Conservation (phyloP, 2,329 filamentous ascomycete species). For the Talaromyces sp. region DNA sequence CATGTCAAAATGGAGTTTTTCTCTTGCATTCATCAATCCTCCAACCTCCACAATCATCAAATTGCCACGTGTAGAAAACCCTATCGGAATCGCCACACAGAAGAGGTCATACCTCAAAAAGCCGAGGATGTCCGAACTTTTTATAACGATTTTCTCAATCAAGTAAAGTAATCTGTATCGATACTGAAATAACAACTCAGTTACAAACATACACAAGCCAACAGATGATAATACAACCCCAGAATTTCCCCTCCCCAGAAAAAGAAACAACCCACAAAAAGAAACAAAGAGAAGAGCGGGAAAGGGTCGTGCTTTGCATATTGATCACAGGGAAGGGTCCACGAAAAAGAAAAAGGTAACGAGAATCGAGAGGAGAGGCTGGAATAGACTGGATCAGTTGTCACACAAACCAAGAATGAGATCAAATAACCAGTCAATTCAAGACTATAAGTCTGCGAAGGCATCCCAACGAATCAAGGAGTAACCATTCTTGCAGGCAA, state of each 20-base stretch:
- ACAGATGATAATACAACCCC: background rate
- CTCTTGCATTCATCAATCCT: background rate
- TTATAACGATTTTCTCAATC: background rate
- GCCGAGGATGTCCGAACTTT: background rate
- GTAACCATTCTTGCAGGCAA: background rate
- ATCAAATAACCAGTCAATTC: background rate
- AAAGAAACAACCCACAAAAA: background rate
- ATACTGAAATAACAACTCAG: background rate
- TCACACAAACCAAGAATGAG: background rate
- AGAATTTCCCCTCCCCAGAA: background rate
- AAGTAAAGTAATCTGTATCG: background rate
- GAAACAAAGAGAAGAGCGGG: background rate
- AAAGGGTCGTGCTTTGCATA: background rate
- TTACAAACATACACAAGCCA: background rate
- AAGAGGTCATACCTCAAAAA: background rate
- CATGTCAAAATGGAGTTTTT: background rate
- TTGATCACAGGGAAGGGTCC: background rate
- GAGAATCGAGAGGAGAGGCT: background rate
- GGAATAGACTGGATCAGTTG: background rate
- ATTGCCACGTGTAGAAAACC: background rate
- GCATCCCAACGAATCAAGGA: background rate
- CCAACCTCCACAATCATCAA: background rate
- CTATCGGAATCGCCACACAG: background rate
- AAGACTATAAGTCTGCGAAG: background rate
- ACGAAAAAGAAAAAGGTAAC: background rate